Evolutionary conservation across 139 green algal species (phyloP).

Genomic region (Micractinium sp.): DNA sequence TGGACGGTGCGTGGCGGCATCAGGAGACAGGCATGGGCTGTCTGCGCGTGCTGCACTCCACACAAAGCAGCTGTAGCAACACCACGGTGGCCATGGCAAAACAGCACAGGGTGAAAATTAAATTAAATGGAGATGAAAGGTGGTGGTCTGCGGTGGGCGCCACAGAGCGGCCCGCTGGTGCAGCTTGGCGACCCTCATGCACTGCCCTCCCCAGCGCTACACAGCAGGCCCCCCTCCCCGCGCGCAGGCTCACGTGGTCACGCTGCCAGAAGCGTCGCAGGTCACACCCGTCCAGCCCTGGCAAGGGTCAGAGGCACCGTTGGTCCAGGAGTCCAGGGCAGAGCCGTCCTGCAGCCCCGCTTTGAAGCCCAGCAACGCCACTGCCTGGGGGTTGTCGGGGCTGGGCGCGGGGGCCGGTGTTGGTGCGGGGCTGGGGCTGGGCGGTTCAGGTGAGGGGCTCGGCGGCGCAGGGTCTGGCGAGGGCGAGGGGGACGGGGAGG

Average conservation of each 20-base stretch:
- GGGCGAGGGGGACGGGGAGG: background rate
- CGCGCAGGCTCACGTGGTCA: background rate
- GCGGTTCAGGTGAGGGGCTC: background rate
- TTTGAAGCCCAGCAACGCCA: slow-evolving; percentile 32
- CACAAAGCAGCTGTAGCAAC: too few species aligned
- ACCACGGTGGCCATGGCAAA: too few species aligned
- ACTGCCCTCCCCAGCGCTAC: too few species aligned
- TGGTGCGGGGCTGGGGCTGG: background rate
- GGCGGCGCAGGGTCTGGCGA: background rate
- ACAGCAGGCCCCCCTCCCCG: too few species aligned
- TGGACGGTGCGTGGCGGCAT: too few species aligned
- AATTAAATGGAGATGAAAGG: background rate
- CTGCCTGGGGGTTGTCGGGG: background rate
- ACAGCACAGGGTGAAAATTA: too few species aligned
- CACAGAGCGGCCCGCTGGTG: too few species aligned
- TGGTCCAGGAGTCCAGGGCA: slow-evolving; percentile 42
- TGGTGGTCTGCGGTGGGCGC: background rate
- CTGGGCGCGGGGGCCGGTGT: background rate
- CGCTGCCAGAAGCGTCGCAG: slow-evolving; percentile 16
- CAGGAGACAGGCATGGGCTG: too few species aligned
- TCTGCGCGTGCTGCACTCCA: too few species aligned
- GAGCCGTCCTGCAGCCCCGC: background rate
- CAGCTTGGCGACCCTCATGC: too few species aligned
- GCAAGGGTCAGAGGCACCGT: slow-evolving; percentile 24
- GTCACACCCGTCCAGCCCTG: slow-evolving; percentile 26